These are phyloP conservation scores for Hanseniaspora lachancei DNA, from an alignment of 805 yeast species.

Conservation along the genomic window DNA sequence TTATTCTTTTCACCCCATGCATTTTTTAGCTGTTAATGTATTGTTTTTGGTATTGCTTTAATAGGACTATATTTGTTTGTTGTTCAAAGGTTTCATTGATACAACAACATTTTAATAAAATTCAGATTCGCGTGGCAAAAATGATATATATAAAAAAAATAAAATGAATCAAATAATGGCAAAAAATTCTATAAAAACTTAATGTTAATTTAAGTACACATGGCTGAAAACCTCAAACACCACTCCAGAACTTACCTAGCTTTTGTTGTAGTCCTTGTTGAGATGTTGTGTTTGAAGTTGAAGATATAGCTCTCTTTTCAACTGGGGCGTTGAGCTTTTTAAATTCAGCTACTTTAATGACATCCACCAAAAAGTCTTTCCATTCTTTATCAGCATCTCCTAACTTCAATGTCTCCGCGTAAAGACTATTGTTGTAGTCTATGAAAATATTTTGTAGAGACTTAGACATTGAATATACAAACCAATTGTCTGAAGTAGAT, in stretches of 20 bases:
- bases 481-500: slow-evolving; percentile 7
- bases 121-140: not conserved
- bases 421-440: slow-evolving; percentile 9
- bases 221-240: slow-evolving; percentile 5
- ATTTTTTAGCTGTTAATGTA: slow-evolving; percentile 20
- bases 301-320: slow-evolving; percentile 5
- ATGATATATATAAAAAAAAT: not conserved
- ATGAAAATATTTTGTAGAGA: not conserved
- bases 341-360: slow-evolving; percentile 18
- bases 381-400: slow-evolving; percentile 21
- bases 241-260: slow-evolving; percentile 19
- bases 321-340: slow-evolving; percentile 12
- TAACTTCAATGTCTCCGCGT: not conserved
- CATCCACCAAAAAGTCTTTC: slow-evolving; percentile 21
- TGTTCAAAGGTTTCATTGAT: no score
- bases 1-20: slow-evolving; percentile 63
- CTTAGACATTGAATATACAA: slow-evolving; percentile 4
- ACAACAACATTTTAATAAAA: not conserved
- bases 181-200: slow-evolving; percentile 19
- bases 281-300: not conserved
- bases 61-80: no score
- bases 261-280: slow-evolving; percentile 15
- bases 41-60: not conserved
- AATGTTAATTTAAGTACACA: slow-evolving; percentile 33
- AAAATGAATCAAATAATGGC: not conserved